phyloP scores from a whole-genome alignment of 371 early-diverging fungal genomes.

The Funneliformis caledonium region DNA sequence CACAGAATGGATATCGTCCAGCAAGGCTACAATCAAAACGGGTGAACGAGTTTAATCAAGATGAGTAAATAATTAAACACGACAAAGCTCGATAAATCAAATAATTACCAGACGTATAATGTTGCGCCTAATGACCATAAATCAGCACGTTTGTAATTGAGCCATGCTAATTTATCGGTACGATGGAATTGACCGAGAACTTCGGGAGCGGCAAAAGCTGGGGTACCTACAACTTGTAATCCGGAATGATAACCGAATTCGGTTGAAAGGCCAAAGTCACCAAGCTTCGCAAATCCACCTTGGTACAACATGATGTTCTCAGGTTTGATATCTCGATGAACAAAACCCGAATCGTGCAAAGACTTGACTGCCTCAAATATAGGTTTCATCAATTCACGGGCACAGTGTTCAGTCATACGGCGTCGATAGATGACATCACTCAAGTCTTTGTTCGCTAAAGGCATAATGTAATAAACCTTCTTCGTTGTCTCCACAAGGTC shows the following conservation, averaged over 20 bases:
- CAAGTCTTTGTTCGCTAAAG: slow-evolving; percentile 29
- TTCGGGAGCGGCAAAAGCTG: slow-evolving; percentile 38
- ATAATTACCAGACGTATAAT: slow-evolving; percentile 27
- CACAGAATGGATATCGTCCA: slow-evolving; percentile 33
- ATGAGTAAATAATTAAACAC: neutral
- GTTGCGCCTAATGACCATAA: slow-evolving; percentile 33
- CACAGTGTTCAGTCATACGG: slow-evolving; percentile 1
- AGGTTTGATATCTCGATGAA: slow-evolving; percentile 35
- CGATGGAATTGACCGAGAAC: slow-evolving; percentile 32
- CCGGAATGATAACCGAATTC: slow-evolving; percentile 37
- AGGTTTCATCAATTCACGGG: slow-evolving; percentile 28
- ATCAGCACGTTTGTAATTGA: slow-evolving; percentile 39
- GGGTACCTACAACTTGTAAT: slow-evolving; percentile 36
- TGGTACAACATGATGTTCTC: slow-evolving; percentile 35
- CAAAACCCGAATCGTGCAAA: slow-evolving; percentile 28
- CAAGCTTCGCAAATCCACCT: slow-evolving; percentile 31
- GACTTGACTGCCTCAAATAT: slow-evolving; percentile 32
- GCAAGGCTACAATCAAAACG: neutral
- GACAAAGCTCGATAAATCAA: neutral
- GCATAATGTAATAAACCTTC: slow-evolving; percentile 35
- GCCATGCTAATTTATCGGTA: slow-evolving; percentile 24
- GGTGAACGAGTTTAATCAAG: neutral
- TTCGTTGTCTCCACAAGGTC: slow-evolving; percentile 25
- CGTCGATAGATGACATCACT: slow-evolving; percentile 30
- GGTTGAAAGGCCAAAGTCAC: slow-evolving; percentile 27